phyloP scores from a whole-genome alignment of 2,329 filamentous ascomycete species.

The Laburnicola sp. region DNA sequence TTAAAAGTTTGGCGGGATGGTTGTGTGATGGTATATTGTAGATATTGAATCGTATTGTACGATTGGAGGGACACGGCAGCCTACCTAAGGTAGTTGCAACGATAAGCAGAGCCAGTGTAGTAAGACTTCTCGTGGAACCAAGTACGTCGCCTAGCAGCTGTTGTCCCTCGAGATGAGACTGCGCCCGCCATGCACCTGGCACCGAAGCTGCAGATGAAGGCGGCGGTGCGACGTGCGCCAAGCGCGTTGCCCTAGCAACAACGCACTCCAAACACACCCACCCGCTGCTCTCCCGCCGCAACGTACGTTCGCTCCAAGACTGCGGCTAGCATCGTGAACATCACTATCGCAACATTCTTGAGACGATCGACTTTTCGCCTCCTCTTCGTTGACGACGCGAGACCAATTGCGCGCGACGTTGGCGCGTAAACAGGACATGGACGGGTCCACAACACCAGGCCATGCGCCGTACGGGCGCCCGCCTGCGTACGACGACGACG shows the following conservation, averaged over 20 bases:
- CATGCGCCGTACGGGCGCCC: conserved; percentile 45
- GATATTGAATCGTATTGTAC: too few relatives aligned
- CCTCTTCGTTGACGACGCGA: conserved; percentile 1
- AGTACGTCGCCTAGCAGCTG: too few relatives aligned
- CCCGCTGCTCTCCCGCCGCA: too few relatives aligned
- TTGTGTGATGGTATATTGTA: too few relatives aligned
- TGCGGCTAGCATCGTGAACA: not conserved
- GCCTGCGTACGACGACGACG: conserved; percentile 52
- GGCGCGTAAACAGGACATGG: conserved; percentile 26
- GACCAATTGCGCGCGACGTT: not conserved
- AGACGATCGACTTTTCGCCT: not conserved
- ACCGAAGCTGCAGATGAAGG: not conserved
- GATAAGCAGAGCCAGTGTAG: too few relatives aligned
- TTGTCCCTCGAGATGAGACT: too few relatives aligned
- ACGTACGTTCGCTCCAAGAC: conserved; percentile 7
- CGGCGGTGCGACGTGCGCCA: not conserved
- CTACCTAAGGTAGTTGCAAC: too few relatives aligned
- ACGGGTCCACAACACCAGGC: conserved; percentile 39
- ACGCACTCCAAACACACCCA: conserved; percentile 2
- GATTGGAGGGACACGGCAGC: too few relatives aligned
- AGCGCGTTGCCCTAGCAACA: conserved; percentile 3
- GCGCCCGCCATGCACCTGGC: too few relatives aligned
- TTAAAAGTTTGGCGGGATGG: too few relatives aligned
- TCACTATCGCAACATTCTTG: conserved; percentile 1
- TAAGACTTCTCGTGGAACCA: too few relatives aligned